Evolutionary conservation across 108 stramenopile species (phyloP), one percentile per base, ranked within the genome.

Genomic region (Chaetoceros muelleri): DNA sequence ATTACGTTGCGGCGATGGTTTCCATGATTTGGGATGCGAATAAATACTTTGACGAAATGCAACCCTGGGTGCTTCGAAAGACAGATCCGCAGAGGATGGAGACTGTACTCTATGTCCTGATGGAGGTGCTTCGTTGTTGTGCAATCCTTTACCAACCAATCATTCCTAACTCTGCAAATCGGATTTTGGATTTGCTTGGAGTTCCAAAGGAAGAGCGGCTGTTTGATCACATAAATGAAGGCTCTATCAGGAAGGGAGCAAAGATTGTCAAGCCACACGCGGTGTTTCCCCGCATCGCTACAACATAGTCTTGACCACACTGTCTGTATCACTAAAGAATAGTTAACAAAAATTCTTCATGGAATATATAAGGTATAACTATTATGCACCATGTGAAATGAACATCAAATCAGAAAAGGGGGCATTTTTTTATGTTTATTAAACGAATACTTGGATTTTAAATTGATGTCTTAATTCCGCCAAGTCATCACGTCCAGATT

Each of bases 71-170:
- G 18, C 67, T 98, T 24, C 73, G 72, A 40, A 96, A 93, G 74
- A 92, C 90, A 18, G 93, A 96, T 53, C 62, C 74, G 3, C 72
- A 75, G 2, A 76, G 93, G 16, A 87, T 91, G 84, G 75, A 53
- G 21, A 92, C 88, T 0, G 92, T 95, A 0, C 52, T 96, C 48
- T 94, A 87, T 56, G 86, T 93, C 10, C 46, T 93, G 34, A 76
- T 95, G 77, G 96, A 99, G 71, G 81, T 91, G 1, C 64, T 99
- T 61, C 79, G 98, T 31, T 64, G 78, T 28, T 74, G 81, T 19
- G 85, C 74, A 46, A 88, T 97, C 34, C 57, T 88, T 44, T 91
- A 95, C 58, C 95, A 96, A 65, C 98, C 98, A 1, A 52, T 97
- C 52, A 92, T 97, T 52, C 96, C 98, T 22, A 53, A 55, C 5